Evolutionary conservation across 495 filamentous ascomycete species (phyloP).

Genomic region (Letharia lupina): DNA sequence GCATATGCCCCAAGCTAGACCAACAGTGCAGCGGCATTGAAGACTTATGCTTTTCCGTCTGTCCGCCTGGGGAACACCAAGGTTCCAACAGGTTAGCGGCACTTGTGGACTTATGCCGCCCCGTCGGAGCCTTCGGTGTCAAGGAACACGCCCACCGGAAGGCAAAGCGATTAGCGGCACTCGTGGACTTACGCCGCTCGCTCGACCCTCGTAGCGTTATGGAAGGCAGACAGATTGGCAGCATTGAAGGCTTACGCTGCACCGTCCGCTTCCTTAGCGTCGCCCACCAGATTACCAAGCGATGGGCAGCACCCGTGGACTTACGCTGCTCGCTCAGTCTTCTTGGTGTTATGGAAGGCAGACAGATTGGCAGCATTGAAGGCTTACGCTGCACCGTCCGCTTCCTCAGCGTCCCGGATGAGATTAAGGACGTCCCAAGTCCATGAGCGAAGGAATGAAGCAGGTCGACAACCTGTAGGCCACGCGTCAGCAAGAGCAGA

Average conservation of each 20-base stretch:
- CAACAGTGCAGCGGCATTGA: background rate
- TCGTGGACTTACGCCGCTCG: background rate
- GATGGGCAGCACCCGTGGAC: background rate
- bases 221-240: background rate
- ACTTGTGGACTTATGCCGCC: background rate
- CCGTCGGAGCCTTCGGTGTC: background rate
- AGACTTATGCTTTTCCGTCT: background rate
- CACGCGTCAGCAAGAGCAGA: background rate
- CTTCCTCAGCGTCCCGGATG: conserved; percentile 1
- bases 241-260: background rate
- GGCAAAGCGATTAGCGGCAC: background rate
- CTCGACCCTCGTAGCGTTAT: background rate
- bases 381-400: conserved; percentile 2
- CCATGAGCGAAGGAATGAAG: background rate
- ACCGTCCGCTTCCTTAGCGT: background rate
- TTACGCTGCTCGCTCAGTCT: background rate
- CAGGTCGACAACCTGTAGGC: background rate
- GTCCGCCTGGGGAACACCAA: background rate
- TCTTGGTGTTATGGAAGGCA: background rate
- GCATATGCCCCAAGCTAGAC: background rate
- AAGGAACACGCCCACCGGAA: background rate
- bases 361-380: conserved; percentile 1
- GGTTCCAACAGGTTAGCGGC: background rate
- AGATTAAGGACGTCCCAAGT: conserved; percentile 2
- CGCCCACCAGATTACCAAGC: background rate